These are phyloP conservation scores for Gentiana straminea DNA, from an alignment of 257 asterid species.

Conservation along the genomic window DNA sequence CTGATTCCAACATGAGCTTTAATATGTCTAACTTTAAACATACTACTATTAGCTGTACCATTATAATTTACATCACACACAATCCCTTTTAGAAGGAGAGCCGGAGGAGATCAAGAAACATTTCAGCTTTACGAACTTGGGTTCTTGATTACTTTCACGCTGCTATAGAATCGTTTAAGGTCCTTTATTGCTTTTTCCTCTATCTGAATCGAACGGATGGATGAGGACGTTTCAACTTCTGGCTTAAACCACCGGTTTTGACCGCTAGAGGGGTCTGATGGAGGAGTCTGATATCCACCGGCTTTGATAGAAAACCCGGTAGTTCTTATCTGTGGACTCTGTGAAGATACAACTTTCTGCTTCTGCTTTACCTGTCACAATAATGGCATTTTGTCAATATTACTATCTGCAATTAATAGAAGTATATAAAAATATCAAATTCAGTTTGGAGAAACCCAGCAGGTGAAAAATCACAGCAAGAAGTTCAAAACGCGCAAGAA, in stretches of 20 bases:
- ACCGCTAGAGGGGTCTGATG: constrained; percentile 44
- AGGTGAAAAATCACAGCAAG: no score
- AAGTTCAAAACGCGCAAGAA: no score
- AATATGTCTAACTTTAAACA: no score
- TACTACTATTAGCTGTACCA: constrained; percentile 1
- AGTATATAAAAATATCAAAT: no score
- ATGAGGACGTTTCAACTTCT: constrained; percentile 59
- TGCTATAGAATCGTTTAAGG: constrained; percentile 79
- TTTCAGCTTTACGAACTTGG: constrained; percentile 26
- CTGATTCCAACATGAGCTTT: no score
- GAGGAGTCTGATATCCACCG: constrained; percentile 50
- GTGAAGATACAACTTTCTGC: constrained; percentile 23
- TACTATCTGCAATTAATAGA: no score
- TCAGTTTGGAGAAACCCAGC: no score
- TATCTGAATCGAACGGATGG: constrained; percentile 80
- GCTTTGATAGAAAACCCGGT: constrained; percentile 64
- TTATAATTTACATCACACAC: constrained; percentile 8
- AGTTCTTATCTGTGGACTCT: constrained; percentile 61
- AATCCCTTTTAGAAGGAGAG: neutral
- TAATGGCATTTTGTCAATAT: no score
- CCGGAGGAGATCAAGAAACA: neutral
- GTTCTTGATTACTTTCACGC: constrained; percentile 67
- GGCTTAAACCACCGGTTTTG: constrained; percentile 87
- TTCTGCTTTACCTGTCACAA: constrained; percentile 46
- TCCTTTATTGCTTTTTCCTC: constrained; percentile 94